Evolutionary conservation across 2,329 filamentous ascomycete species (phyloP).

Genomic region (Reticulascus tulasneorum): DNA sequence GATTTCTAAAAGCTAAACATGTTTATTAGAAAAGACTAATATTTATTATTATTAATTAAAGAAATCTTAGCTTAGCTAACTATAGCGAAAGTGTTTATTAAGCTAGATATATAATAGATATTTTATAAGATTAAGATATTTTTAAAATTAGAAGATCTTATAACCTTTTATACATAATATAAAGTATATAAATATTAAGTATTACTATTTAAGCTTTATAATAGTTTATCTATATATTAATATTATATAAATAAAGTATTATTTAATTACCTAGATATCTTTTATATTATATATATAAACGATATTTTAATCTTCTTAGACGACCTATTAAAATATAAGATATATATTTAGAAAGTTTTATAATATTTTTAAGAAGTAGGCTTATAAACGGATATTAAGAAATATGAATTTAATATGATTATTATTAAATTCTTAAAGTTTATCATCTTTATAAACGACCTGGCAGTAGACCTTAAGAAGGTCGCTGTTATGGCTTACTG

Average conservation of each 20-base stretch:
- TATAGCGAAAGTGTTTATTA: neutral
- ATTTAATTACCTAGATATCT: too few relatives aligned
- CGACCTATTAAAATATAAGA: too few relatives aligned
- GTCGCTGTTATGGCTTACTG: too few relatives aligned
- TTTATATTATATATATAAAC: too few relatives aligned
- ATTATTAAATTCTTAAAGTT: neutral
- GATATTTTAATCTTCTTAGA: neutral
- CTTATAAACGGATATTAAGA: neutral
- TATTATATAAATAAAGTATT: too few relatives aligned
- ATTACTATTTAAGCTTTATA: slow-evolving; percentile 8
- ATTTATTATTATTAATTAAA: neutral
- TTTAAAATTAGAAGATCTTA: neutral
- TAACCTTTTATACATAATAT: neutral
- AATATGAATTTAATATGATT: neutral
- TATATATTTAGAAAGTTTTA: slow-evolving; percentile 5
- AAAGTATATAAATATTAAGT: slow-evolving; percentile 5
- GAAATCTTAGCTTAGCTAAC: neutral
- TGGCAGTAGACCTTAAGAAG: too few relatives aligned
- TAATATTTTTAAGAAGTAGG: slow-evolving; percentile 12
- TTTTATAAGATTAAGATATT: neutral
- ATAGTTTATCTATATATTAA: slow-evolving; percentile 7
- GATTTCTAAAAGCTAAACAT: neutral
- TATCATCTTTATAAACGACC: neutral
- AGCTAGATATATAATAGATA: slow-evolving; percentile 5
- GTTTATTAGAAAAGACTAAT: neutral